Evolutionary conservation across 495 filamentous ascomycete species (phyloP).

Genomic region (Glarea lozoyensis): DNA sequence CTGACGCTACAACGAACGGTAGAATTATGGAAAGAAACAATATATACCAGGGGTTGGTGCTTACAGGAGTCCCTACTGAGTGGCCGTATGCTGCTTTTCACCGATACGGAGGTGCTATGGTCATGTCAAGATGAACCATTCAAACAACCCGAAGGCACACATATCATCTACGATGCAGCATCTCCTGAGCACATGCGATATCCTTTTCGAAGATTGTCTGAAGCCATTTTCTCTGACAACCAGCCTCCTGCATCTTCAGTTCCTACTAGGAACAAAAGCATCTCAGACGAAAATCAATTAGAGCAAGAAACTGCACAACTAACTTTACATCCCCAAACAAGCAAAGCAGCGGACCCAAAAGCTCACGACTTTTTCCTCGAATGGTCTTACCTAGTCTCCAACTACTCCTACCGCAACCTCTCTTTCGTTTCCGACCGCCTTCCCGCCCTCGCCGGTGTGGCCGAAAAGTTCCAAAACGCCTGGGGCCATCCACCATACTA

Average conservation of each 20-base stretch:
- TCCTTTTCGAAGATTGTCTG: conserved; percentile 5
- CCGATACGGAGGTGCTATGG: conserved; percentile 5
- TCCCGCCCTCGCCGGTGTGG: conserved; percentile 5
- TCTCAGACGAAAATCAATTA: too few species aligned
- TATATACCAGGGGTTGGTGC: conserved; percentile 10
- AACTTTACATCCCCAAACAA: background rate
- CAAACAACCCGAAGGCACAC: conserved; percentile 2
- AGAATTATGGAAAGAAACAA: conserved; percentile 5
- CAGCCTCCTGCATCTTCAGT: background rate
- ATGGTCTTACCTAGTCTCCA: conserved; percentile 3
- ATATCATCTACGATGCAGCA: conserved; percentile 1
- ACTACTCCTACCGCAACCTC: conserved; percentile 4
- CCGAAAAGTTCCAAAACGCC: conserved; percentile 1
- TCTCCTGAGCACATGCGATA: background rate
- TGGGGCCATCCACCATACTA: conserved; percentile 3
- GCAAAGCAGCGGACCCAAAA: background rate
- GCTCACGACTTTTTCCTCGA: background rate
- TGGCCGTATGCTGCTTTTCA: conserved; percentile 2
- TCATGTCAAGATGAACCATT: conserved; percentile 3
- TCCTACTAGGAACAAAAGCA: too few species aligned
- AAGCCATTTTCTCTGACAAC: background rate
- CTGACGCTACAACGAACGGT: background rate
- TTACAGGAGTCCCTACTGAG: conserved; percentile 10
- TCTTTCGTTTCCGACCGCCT: conserved; percentile 2
- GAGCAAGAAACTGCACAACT: too few species aligned